Evolutionary conservation across 2,329 filamentous ascomycete species (phyloP).

Genomic region (Xylariaceae sp.): DNA sequence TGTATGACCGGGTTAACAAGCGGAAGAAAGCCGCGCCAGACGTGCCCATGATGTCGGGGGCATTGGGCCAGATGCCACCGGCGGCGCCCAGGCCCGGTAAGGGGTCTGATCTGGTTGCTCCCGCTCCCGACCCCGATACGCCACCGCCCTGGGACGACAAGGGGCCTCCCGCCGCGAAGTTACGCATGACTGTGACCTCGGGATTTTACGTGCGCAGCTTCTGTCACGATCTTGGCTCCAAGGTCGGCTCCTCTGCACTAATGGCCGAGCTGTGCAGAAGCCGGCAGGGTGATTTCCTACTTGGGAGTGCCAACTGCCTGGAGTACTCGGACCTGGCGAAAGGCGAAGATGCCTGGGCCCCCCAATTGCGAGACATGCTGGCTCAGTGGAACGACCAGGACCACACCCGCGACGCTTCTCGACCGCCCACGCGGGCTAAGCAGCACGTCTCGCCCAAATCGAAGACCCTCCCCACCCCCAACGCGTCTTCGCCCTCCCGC

Average conservation of each 20-base stretch:
- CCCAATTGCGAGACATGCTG: constrained; percentile 54
- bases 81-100: constrained; percentile 30
- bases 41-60: constrained; percentile 50
- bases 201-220: constrained; percentile 96
- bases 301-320: constrained; percentile 63
- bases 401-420: constrained; percentile 1
- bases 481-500: constrained; percentile 6
- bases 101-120: constrained; percentile 48
- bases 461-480: constrained; percentile 4
- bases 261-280: constrained; percentile 81
- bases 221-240: constrained; percentile 82
- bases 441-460: constrained; percentile 2
- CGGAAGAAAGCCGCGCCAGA: constrained; percentile 28
- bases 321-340: constrained; percentile 70
- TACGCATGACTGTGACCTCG: constrained; percentile 87
- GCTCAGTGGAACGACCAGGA: constrained; percentile 30
- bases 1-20: constrained; percentile 41
- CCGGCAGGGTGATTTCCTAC: constrained; percentile 71
- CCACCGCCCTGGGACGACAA: constrained; percentile 52
- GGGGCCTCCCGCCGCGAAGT: constrained; percentile 67
- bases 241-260: constrained; percentile 70
- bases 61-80: constrained; percentile 43
- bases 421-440: constrained; percentile 11
- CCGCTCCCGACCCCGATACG: constrained; percentile 36
- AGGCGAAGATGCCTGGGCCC: constrained; percentile 76